Evolutionary conservation across 148 eudicot species (phyloP), one percentile per base, ranked within the genome.

Genomic region (Suaeda aralocaspica): DNA sequence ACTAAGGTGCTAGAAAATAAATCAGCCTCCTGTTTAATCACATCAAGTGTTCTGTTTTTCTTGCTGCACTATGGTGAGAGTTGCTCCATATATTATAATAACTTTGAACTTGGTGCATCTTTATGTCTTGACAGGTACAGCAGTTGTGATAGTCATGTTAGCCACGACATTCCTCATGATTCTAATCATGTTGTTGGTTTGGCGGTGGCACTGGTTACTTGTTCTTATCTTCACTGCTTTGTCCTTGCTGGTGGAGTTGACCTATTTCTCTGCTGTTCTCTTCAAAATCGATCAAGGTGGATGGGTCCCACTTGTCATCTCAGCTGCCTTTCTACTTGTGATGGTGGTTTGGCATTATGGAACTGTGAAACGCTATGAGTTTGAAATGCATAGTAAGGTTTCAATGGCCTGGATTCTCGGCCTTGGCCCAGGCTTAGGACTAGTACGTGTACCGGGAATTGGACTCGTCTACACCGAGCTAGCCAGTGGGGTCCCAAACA

Each of bases 381-480:
- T 89, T 59, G 99, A 94, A 79, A 84, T 94, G 88, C 99, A 94
- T 49, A 94, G 99, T 68, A 91, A 86, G 73, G 96, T 94, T 53
- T 91, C 99, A 11, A 85, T 94, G 91, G 91, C 89, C 12, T 94
- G 99, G 99, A 87, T 94, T 58, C 84, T 94, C 0, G 97, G 99
- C 28, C 87, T 94, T 0, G 99, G 99, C 42, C 99, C 99, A 2
- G 91, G 99, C 72, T 68, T 94, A 50, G 99, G 99, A 2, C 82
- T 94, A 9, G 99, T 94, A 19, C 83, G 99, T 41, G 97, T 94
- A 73, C 99, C 99, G 0, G 99, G 99, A 3, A 77, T 94, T 13
- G 99, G 99, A 59, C 97, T 94, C 13, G 99, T 94, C 28, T 94
- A 91, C 89, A 94, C 97, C 7, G 99, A 94, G 86, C 84, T 94